Conservation (phyloP, 805 yeast genomes). For the Candida lessepsii region DNA sequence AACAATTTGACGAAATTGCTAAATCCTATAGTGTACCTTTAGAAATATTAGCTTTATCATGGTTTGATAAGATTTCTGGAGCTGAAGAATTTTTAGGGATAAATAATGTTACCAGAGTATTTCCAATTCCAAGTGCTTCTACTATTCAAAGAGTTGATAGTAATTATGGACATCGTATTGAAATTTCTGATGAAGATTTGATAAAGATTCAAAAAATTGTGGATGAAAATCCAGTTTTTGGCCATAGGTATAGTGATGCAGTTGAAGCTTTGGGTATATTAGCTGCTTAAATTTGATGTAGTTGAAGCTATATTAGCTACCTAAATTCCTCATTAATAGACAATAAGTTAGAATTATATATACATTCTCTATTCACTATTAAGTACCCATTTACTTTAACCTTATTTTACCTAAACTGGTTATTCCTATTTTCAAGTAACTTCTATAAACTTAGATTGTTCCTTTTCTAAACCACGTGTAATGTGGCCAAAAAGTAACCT, state of each 20-base stretch:
- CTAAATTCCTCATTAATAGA: no score
- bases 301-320: no score
- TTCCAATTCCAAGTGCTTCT: constrained; percentile 84
- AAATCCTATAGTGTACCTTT: not conserved
- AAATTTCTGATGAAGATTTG: constrained; percentile 58
- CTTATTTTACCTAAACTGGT: no score
- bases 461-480: no score
- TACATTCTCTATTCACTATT: no score
- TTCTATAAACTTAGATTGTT: no score
- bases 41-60: constrained; percentile 24
- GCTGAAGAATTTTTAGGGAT: constrained; percentile 46
- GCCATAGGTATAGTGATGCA: constrained; percentile 5
- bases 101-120: constrained; percentile 47
- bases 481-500: no score
- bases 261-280: not conserved
- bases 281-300: not conserved
- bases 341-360: no score
- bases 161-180: constrained; percentile 48
- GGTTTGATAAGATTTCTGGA: constrained; percentile 65
- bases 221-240: constrained; percentile 2
- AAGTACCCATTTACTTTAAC: no score
- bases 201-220: constrained; percentile 40
- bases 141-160: constrained; percentile 57
- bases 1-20: constrained; percentile 31
- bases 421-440: no score